phyloP scores from a whole-genome alignment of 208 protist genomes.

The Leishmania amazonensis region DNA sequence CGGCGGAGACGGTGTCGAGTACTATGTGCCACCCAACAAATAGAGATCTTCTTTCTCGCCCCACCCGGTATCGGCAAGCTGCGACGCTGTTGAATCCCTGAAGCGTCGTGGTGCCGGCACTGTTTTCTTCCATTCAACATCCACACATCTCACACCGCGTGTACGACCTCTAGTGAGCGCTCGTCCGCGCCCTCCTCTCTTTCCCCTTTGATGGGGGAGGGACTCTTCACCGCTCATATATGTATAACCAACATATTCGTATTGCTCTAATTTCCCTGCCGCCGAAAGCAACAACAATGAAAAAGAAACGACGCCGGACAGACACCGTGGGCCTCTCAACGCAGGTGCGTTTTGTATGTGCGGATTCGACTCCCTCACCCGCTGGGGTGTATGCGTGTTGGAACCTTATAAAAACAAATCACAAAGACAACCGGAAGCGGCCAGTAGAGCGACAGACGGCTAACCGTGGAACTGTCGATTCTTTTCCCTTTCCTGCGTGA shows the following conservation, averaged over 20 bases:
- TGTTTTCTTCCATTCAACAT: background rate
- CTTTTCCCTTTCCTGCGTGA: background rate
- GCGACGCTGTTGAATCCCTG: background rate
- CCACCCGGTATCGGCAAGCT: background rate
- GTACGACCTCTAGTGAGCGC: background rate
- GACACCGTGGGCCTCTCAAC: background rate
- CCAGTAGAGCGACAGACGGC: background rate
- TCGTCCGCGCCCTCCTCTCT: background rate
- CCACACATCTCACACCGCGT: background rate
- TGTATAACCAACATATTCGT: too few species aligned
- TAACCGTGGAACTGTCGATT: background rate
- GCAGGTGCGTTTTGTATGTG: background rate
- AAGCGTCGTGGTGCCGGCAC: background rate
- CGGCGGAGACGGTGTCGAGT: slow-evolving; percentile 52
- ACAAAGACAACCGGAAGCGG: background rate
- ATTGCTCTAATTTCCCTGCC: background rate
- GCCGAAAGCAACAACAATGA: too few species aligned
- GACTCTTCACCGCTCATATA: background rate
- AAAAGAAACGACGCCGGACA: background rate
- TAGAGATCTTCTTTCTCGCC: background rate
- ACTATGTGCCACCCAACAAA: slow-evolving; percentile 39
- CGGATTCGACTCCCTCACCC: background rate
- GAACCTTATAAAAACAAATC: background rate
- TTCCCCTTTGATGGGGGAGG: background rate
- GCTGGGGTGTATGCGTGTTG: background rate